Conservation (phyloP, 306 rosid genomes). For the Acacia acuminata region DNA sequence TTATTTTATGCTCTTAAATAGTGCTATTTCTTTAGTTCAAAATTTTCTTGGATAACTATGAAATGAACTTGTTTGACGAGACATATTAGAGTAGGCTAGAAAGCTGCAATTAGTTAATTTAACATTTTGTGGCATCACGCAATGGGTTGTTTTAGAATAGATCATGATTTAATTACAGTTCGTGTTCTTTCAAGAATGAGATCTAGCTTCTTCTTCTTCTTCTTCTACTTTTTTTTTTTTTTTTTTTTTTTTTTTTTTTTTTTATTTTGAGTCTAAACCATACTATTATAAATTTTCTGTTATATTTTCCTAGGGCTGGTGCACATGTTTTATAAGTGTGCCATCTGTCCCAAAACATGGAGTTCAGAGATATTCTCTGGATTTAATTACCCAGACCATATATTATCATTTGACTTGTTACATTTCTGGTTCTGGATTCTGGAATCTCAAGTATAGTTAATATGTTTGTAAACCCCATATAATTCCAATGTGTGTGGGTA, state of each 20-base stretch:
- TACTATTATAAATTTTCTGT: neutral
- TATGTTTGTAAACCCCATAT: neutral
- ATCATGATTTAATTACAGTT: neutral
- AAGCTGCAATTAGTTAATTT: neutral
- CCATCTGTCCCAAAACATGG: neutral
- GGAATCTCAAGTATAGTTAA: neutral
- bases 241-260: no score
- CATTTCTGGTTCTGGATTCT: neutral
- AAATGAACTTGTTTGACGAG: neutral
- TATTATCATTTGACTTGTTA: neutral
- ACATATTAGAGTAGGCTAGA: neutral
- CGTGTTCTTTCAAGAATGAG: neutral
- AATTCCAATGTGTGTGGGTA: neutral
- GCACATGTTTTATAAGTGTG: neutral
- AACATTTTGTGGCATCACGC: neutral
- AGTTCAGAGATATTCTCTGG: neutral
- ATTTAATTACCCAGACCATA: neutral
- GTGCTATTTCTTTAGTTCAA: neutral
- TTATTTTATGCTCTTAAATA: neutral
- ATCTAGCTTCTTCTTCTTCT: neutral
- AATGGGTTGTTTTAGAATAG: neutral
- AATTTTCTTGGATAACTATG: neutral
- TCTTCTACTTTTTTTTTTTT: no score
- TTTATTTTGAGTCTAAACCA: no score
- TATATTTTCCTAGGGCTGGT: neutral